These are phyloP conservation scores for Asterophora parasitica DNA, from an alignment of 768 basidiomycete genomes.

Conservation along the genomic window DNA sequence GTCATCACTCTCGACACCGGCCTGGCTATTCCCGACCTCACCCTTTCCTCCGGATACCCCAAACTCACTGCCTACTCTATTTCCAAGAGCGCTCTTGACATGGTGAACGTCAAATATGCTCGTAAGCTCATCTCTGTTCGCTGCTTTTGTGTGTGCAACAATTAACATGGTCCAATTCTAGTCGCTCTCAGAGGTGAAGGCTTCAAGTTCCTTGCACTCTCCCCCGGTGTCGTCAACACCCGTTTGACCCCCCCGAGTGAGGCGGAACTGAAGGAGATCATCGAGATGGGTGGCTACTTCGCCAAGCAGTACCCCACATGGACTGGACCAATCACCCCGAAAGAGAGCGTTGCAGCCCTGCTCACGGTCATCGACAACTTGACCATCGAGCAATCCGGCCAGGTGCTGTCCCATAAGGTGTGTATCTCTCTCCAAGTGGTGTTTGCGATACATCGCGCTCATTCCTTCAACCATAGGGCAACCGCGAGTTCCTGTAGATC, in stretches of 20 bases:
- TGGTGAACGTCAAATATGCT: constrained; percentile 34
- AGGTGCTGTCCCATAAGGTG: no score
- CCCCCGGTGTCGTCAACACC: constrained; percentile 35
- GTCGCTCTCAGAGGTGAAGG: constrained; percentile 23
- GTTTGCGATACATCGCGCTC: no score
- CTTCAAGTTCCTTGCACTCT: constrained; percentile 30
- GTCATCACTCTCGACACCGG: constrained; percentile 29
- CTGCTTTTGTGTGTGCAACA: not conserved
- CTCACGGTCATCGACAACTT: no score
- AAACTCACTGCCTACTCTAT: constrained; percentile 24
- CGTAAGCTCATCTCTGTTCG: constrained; percentile 10
- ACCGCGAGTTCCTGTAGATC: not conserved
- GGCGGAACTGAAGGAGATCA: not conserved
- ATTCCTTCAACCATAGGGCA: no score
- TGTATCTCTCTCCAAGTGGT: no score
- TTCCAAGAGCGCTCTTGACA: constrained; percentile 34
- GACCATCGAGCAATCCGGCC: no score
- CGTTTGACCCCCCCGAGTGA: not conserved
- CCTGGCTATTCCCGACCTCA: constrained; percentile 24
- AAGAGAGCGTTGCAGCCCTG: no score
- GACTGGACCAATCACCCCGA: no score
- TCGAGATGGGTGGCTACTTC: no score
- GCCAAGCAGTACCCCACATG: no score
- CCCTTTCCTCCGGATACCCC: constrained; percentile 10
- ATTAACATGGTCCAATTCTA: not conserved